Percentiles rank a stretch among this genome's conserved stretches.
These are phyloP conservation scores for Phytophthora ohioensis DNA, from an alignment of 352 stramenopile genomes.

Conservation along the genomic window DNA sequence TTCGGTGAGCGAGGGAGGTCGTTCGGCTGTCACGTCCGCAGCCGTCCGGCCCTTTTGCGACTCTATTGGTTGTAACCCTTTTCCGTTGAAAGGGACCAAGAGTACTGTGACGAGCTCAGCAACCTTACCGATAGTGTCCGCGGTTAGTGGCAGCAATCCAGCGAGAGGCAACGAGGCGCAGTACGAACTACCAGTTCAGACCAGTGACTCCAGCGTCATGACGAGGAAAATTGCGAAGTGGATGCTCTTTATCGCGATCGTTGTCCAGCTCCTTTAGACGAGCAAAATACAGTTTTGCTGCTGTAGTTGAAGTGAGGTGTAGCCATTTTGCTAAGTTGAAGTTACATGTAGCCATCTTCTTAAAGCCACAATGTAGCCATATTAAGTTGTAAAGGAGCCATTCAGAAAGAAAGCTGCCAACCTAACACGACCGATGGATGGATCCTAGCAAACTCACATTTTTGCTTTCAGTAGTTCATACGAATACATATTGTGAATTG, in stretches of 20 bases:
- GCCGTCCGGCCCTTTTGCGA: constrained; percentile 28
- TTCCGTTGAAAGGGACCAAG: background rate
- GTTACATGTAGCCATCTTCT: too few relatives aligned
- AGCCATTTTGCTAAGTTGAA: background rate
- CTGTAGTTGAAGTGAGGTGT: constrained; percentile 3
- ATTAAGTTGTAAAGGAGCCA: too few relatives aligned
- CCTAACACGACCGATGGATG: too few relatives aligned
- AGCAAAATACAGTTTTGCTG: background rate
- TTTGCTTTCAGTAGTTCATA: too few relatives aligned
- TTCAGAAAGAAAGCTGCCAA: too few relatives aligned
- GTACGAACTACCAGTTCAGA: background rate
- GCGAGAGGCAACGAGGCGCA: constrained; percentile 1
- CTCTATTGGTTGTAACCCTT: constrained; percentile 23
- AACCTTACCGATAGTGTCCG: background rate
- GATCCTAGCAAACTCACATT: too few relatives aligned
- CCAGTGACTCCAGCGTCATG: background rate
- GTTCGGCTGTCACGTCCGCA: constrained; percentile 31
- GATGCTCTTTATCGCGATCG: constrained; percentile 18
- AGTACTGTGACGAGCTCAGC: background rate
- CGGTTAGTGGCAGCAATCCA: background rate
- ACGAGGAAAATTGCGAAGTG: constrained; percentile 5
- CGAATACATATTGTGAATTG: too few relatives aligned
- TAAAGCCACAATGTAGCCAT: background rate
- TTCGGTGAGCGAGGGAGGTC: constrained; percentile 7
- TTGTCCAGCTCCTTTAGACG: constrained; percentile 4